Percentiles rank a stretch among this genome's conserved stretches.
phyloP scores from a whole-genome alignment of 306 rosid species.

The Corylus heterophylla region DNA sequence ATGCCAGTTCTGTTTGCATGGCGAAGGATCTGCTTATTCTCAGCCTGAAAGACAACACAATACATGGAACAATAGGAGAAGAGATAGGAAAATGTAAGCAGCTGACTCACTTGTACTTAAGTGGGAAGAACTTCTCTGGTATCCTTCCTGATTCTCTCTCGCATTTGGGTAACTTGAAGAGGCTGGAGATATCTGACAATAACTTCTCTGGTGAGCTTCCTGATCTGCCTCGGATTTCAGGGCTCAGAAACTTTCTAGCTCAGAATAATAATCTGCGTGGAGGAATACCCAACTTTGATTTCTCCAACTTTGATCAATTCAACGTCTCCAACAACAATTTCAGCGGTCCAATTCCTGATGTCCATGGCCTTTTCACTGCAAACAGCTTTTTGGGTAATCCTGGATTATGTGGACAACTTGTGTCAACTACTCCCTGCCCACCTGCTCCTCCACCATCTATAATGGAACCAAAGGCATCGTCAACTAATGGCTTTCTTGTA shows the following conservation, averaged over 20 bases:
- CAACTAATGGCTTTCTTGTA: conserved; percentile 21
- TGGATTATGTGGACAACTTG: conserved; percentile 62
- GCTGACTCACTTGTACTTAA: conserved; percentile 48
- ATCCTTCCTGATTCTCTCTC: conserved; percentile 47
- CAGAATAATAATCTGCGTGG: conserved; percentile 53
- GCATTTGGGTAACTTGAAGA: conserved; percentile 37
- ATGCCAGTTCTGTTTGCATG: conserved; percentile 44
- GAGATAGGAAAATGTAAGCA: conserved; percentile 46
- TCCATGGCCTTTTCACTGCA: conserved; percentile 33
- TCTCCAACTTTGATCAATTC: conserved; percentile 45
- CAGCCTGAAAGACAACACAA: conserved; percentile 37
- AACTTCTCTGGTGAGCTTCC: conserved; percentile 56
- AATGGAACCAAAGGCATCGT: conserved; percentile 16
- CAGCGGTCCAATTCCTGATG: conserved; percentile 50
- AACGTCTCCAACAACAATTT: conserved; percentile 63
- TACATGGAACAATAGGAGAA: conserved; percentile 40
- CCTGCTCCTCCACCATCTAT: conserved; percentile 14
- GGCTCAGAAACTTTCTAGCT: conserved; percentile 49
- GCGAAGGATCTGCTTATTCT: conserved; percentile 31
- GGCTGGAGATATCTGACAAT: conserved; percentile 44
- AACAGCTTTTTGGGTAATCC: conserved; percentile 61
- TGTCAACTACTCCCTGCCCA: conserved; percentile 34
- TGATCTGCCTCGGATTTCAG: conserved; percentile 37
- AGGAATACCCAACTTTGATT: conserved; percentile 49
- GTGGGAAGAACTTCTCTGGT: conserved; percentile 49